These are phyloP conservation scores for Verticillium klebahnii DNA, from an alignment of 2,329 filamentous ascomycete genomes.

Conservation along the genomic window DNA sequence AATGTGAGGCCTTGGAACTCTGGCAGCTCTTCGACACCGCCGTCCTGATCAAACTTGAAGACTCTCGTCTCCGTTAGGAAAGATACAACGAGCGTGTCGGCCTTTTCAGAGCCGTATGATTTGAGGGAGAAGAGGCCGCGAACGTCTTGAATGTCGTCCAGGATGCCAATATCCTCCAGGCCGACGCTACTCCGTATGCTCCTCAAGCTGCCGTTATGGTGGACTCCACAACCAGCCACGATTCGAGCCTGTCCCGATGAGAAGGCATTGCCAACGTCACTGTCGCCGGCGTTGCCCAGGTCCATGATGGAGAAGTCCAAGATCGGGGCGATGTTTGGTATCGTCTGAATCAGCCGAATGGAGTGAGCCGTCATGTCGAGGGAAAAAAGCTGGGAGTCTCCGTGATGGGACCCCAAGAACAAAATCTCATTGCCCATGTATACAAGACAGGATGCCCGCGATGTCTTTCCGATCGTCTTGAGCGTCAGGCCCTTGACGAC, in stretches of 20 bases:
- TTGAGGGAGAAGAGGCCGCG: slow-evolving; percentile 68
- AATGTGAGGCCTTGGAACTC: slow-evolving; percentile 66
- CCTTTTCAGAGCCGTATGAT: slow-evolving; percentile 40
- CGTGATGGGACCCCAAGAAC: slow-evolving; percentile 89
- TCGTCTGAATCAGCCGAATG: slow-evolving; percentile 66
- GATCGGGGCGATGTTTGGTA: slow-evolving; percentile 84
- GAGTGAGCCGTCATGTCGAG: slow-evolving; percentile 38
- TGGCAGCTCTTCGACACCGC: slow-evolving; percentile 84
- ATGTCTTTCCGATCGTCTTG: slow-evolving; percentile 58
- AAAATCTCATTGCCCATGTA: slow-evolving; percentile 70
- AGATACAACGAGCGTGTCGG: slow-evolving; percentile 73
- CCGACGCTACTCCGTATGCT: slow-evolving; percentile 93
- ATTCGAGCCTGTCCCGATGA: slow-evolving; percentile 92
- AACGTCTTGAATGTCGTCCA: slow-evolving; percentile 73
- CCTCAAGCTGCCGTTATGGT: slow-evolving; percentile 80
- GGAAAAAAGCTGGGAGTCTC: slow-evolving; percentile 79
- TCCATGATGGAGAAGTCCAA: slow-evolving; percentile 96
- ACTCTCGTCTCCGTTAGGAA: slow-evolving; percentile 80
- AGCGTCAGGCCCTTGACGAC: slow-evolving; percentile 72
- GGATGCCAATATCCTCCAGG: slow-evolving; percentile 77
- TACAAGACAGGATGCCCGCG: slow-evolving; percentile 72
- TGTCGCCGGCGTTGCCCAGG: slow-evolving; percentile 79
- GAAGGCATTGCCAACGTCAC: slow-evolving; percentile 75
- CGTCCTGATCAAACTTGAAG: slow-evolving; percentile 69
- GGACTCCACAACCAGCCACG: slow-evolving; percentile 87